Base-by-base conservation (phyloP, 2,329 filamentous ascomycete genomes). In the Curvularia verruculosa region DNA sequence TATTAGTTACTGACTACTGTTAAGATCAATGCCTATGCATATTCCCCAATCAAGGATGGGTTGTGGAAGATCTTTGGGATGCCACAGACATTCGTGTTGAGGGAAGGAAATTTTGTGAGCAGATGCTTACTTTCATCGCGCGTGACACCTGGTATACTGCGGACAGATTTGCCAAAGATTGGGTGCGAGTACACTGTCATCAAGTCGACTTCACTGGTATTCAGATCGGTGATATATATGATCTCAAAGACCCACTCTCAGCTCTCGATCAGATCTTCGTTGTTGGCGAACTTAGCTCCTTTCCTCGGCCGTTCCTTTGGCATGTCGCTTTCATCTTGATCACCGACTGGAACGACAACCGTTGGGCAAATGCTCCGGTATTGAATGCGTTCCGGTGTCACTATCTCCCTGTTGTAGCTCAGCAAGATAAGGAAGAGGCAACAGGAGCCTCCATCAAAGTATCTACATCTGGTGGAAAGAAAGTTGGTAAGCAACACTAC, bases 51-150 rank as follows among this genome's bases (percentile, higher is more conserved):
- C 49, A 59, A 39, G 61, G 60, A 7, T 74, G 65, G 64, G 54
- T 46, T 6, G 68, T 75, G 9, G 29, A 63, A 28, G 74, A 77
- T 49, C 64, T 76, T 8, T 77, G 72, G 69, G 74, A 77, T 44
- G 56, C 58, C 8, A 43, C 59, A 54, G 74, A 77, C 36, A 70
- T 77, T 21, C 65, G 73, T 31, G n/a, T 72, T 8, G 68, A 76
- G n/a, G 59, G 61, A 2, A 55, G 61, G 10, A n/a, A 37, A 1
- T 74, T 73, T 43, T 71, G 73, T 39, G 37, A 63, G n/a, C 52
- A 68, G 39, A 64, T 73, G 4, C 59, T 77, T 15, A 49, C 49
- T 5, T 69, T 68, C 61, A 70, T 77, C 37, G 60, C 59, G 5
- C 47, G 44, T 1, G 63, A 70, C 13, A 76, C 75, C 49, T 56